Base-by-base conservation (phyloP, 305 asterid species). In the Ruellia speciosa region DNA sequence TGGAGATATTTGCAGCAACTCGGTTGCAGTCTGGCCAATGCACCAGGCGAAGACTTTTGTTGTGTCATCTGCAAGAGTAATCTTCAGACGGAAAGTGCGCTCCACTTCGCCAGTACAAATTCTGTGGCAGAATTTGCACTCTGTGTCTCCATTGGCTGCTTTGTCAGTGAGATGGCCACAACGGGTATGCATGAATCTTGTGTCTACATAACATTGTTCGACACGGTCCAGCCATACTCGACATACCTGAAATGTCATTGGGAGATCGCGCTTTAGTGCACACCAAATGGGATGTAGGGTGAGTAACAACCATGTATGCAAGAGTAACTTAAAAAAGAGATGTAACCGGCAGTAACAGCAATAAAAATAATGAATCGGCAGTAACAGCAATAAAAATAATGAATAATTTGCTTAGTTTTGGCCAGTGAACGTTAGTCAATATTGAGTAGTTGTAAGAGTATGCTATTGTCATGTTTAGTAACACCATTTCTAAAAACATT, bases 1-100 rank as follows among this genome's bases (percentile, higher is more conserved):
- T 2, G 97, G 86, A 57, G 96, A 79, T 66, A 92, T 88, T 65
- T 92, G 99, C 66, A 88, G 86, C 81, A 92, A 70, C 73, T 86
- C 97, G 4, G 88, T 79, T 40, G 99, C 99, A 58, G 96, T 82
- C 67, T 82, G 94, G 49, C 97, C 99, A 14, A 77, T 67, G 55
- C 95, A 92, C 86, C 95, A 84, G 55, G 89, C 96, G 43, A 79
- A 78, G 33, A 86, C 65, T 72, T 84, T 92, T 28, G 81, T 57
- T 15, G 76, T 77, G 52, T 77, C 92, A 66, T 92, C 99, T 31
- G 94, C 88, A 17, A 92, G 65, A 15, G 89, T 78, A 35, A 84
- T 73, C 66, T 78, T 84, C 49, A 92, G 47, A 62, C 70, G 79
- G 73, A 92, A 92, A 17, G 80, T 77, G 16, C 76, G 86, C 52